These are phyloP conservation scores for Ustilago loliicola DNA, from an alignment of 1,284 basidiomycete species.

Conservation along the genomic window DNA sequence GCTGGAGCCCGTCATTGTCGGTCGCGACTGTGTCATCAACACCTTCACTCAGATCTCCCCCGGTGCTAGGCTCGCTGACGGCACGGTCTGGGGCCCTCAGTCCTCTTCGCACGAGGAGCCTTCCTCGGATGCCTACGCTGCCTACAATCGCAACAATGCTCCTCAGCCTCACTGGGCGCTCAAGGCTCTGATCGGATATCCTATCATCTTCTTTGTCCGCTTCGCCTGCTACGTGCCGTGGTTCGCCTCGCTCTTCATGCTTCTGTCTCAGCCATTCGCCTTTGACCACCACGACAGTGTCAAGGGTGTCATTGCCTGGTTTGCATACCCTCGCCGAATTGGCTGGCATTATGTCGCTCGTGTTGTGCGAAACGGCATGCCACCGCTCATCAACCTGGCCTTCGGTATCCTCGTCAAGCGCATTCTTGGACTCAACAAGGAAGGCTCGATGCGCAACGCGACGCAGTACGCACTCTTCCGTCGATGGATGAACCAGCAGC, in stretches of 20 bases:
- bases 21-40: constrained; percentile 70
- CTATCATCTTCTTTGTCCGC: constrained; percentile 60
- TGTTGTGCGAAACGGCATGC: constrained; percentile 67
- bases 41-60: constrained; percentile 70
- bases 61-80: constrained; percentile 68
- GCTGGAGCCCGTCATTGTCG: constrained; percentile 69
- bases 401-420: constrained; percentile 67
- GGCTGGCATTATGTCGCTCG: constrained; percentile 70
- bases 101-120: constrained; percentile 69
- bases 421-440: constrained; percentile 66
- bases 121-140: constrained; percentile 68
- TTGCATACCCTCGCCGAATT: constrained; percentile 68
- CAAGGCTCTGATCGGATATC: constrained; percentile 64
- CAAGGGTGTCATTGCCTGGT: constrained; percentile 69
- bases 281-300: constrained; percentile 69
- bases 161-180: constrained; percentile 64
- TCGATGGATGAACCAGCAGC: constrained; percentile 66
- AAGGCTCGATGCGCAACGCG: constrained; percentile 70
- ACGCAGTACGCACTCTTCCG: constrained; percentile 69
- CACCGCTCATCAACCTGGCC: constrained; percentile 67
- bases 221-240: constrained; percentile 68
- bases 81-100: constrained; percentile 70
- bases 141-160: constrained; percentile 66
- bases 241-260: constrained; percentile 70
- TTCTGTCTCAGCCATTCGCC: constrained; percentile 67